phyloP scores from a whole-genome alignment of 169 alveolate genomes.

The Miamiensis avidus region DNA sequence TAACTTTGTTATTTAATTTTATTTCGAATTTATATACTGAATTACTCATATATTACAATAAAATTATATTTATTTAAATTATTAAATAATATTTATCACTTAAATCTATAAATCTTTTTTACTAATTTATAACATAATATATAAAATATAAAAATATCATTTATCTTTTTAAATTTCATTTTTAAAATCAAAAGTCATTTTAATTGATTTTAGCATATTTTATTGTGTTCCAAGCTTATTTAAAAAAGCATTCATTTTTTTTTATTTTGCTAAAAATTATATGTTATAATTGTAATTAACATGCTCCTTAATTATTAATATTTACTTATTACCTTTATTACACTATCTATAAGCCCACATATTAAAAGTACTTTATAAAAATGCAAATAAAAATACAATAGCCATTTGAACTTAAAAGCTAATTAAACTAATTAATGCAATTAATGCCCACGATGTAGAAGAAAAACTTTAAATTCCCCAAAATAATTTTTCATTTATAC shows the following conservation, averaged over 20 bases:
- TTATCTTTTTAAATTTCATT: too few species aligned
- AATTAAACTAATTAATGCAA: neutral
- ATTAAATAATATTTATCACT: too few species aligned
- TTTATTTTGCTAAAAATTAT: neutral
- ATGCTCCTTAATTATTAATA: neutral
- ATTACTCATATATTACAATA: too few species aligned
- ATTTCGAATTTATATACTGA: too few species aligned
- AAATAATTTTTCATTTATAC: too few species aligned
- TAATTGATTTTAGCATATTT: neutral
- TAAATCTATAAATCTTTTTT: too few species aligned
- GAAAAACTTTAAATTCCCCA: neutral
- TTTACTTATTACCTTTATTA: neutral
- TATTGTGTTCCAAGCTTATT: neutral
- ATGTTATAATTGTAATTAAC: neutral
- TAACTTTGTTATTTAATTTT: too few species aligned
- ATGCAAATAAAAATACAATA: neutral
- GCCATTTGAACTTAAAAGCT: neutral
- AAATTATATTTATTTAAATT: too few species aligned
- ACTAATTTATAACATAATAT: too few species aligned
- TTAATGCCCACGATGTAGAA: neutral
- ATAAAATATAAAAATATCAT: neutral
- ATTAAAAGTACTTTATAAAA: neutral
- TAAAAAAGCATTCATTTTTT: neutral
- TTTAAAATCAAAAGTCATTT: neutral
- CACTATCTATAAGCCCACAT: neutral